Evolutionary conservation across 2,329 filamentous ascomycete species (phyloP).

Genomic region (Sporothrix brunneoviolacea): DNA sequence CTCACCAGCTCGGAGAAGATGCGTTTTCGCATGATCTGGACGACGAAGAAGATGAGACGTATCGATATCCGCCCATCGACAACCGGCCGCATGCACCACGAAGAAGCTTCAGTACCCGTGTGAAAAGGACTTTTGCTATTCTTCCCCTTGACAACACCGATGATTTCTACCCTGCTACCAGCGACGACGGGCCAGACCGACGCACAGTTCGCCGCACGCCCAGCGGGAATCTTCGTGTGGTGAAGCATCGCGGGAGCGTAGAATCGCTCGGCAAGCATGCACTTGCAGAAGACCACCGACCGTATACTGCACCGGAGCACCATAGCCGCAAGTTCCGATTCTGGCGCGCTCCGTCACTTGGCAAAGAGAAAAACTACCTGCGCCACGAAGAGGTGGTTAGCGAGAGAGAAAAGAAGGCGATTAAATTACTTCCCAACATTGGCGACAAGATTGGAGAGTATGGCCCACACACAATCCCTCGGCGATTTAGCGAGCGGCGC

Average conservation of each 20-base stretch:
- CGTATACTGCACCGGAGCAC: conserved; percentile 30
- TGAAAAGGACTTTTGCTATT: conserved; percentile 56
- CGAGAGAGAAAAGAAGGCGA: background rate
- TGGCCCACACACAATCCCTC: conserved; percentile 44
- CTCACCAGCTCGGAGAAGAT: conserved; percentile 26
- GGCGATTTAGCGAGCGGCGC: conserved; percentile 50
- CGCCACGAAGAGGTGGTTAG: background rate
- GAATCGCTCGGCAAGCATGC: conserved; percentile 33
- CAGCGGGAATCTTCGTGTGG: conserved; percentile 54
- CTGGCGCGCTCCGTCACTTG: conserved; percentile 14
- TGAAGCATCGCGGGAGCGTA: conserved; percentile 45
- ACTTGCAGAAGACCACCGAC: conserved; percentile 23
- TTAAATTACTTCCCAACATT: conserved; percentile 29
- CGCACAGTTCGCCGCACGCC: conserved; percentile 53
- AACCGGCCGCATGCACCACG: conserved; percentile 40
- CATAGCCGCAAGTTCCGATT: conserved; percentile 18
- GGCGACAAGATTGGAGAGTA: conserved; percentile 43
- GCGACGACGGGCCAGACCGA: conserved; percentile 38
- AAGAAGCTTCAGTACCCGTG: conserved; percentile 43
- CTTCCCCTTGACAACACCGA: conserved; percentile 43
- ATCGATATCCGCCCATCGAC: conserved; percentile 43
- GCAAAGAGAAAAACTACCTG: background rate
- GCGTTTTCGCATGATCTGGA: conserved; percentile 26
- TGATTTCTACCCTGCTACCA: conserved; percentile 21
- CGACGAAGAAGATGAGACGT: conserved; percentile 32